Evolutionary conservation across 108 stramenopile species (phyloP).

Genomic region (Skeletonema menzelii): DNA sequence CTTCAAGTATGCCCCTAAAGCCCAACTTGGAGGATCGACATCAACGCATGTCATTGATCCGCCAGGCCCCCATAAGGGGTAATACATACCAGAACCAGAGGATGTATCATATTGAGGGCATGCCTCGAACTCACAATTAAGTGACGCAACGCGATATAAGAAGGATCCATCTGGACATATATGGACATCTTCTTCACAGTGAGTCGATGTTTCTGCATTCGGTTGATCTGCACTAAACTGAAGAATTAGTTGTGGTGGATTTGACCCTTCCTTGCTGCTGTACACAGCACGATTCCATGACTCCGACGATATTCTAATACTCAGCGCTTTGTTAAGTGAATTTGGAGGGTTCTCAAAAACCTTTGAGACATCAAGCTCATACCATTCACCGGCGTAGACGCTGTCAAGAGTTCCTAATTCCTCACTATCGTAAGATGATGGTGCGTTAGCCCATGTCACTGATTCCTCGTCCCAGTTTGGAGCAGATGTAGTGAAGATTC

Average conservation of each 20-base stretch:
- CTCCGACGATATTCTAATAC: constrained; percentile 13
- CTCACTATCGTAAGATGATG: constrained; percentile 5
- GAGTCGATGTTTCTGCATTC: background rate
- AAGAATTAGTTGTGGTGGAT: constrained; percentile 32
- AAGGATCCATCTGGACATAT: constrained; percentile 24
- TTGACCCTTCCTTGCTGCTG: constrained; percentile 32
- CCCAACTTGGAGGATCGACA: constrained; percentile 34
- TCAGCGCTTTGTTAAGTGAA: constrained; percentile 8
- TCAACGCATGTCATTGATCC: constrained; percentile 19
- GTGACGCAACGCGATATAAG: constrained; percentile 3
- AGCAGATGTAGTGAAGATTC: constrained; percentile 26
- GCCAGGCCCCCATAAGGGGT: constrained; percentile 30
- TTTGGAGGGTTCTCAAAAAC: constrained; percentile 1
- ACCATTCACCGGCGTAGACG: constrained; percentile 32
- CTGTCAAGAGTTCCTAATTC: constrained; percentile 12
- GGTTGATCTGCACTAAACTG: constrained; percentile 5
- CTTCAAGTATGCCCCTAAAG: constrained; percentile 36
- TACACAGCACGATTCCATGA: constrained; percentile 27
- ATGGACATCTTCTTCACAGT: constrained; percentile 2
- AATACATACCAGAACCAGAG: constrained; percentile 15
- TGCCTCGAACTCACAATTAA: constrained; percentile 14
- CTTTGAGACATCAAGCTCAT: constrained; percentile 31
- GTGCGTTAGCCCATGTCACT: constrained; percentile 45
- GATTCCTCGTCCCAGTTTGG: constrained; percentile 36
- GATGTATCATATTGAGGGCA: constrained; percentile 3